A percentile compares a stretch with the other conserved stretches of the same genome.
phyloP scores from a whole-genome alignment of 116 monocot species.

The Zostera marina region DNA sequence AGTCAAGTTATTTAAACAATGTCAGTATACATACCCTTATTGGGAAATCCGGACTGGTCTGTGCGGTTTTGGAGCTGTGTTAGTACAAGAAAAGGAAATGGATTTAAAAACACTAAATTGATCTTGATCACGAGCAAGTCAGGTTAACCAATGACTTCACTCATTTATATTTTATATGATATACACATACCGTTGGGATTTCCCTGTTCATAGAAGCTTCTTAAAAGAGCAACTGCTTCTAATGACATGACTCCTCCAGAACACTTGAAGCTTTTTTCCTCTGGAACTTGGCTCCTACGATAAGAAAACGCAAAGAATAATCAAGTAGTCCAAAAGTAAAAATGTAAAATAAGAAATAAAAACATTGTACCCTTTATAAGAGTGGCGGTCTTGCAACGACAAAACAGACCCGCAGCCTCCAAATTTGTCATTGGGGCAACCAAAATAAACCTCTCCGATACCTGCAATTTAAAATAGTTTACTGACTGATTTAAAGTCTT shows the following conservation, averaged over 20 bases:
- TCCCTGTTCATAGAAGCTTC: slow-evolving; percentile 85
- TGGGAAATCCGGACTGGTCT: slow-evolving; percentile 16
- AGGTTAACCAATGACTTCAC: not conserved
- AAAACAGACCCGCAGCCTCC: slow-evolving; percentile 97
- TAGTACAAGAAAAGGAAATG: not conserved
- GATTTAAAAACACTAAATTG: not conserved
- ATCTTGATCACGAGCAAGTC: too few species aligned
- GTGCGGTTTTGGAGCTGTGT: slow-evolving; percentile 32
- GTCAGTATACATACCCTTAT: not conserved
- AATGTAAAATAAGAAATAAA: too few species aligned
- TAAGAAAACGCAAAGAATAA: too few species aligned
- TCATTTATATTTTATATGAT: not conserved
- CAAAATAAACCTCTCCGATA: slow-evolving; percentile 64
- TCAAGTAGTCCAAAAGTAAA: not conserved
- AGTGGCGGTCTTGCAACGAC: slow-evolving; percentile 45
- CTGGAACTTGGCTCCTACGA: slow-evolving; percentile 5
- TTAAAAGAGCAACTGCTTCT: slow-evolving; percentile 58
- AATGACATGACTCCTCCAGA: slow-evolving; percentile 59
- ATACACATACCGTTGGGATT: slow-evolving; percentile 76
- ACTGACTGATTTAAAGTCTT: not conserved
- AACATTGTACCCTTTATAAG: slow-evolving; percentile 7
- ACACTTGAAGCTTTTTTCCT: slow-evolving; percentile 44
- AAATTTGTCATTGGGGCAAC: slow-evolving; percentile 96
- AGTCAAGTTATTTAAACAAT: too few species aligned
- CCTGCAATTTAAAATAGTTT: slow-evolving; percentile 22